Evolutionary conservation across 768 basidiomycete species (phyloP), one percentile per base, ranked within the genome.

Genomic region (Omphalotus guepiniiformis): DNA sequence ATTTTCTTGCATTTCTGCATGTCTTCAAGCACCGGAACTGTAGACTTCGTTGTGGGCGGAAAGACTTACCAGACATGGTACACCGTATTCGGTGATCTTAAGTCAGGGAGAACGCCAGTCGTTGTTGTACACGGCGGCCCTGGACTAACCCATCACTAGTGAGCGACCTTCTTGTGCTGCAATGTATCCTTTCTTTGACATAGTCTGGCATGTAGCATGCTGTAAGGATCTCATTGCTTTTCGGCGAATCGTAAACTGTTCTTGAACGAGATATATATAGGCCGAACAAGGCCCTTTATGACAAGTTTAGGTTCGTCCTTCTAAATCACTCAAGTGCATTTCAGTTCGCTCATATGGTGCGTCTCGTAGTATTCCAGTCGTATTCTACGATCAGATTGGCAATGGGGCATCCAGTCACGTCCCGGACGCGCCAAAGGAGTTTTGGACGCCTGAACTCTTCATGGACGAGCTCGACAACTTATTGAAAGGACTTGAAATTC

Each of bases 331-430:
- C n/a, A n/a, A n/a, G n/a, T n/a, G n/a, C n/a, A n/a, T n/a, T n/a
- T n/a, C n/a, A n/a, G n/a, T n/a, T n/a, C n/a, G n/a, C n/a, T n/a
- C n/a, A n/a, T n/a, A n/a, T n/a, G n/a, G n/a, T n/a, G n/a, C n/a
- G n/a, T n/a, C n/a, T n/a, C n/a, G n/a, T n/a, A 39, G 52, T 26
- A 75, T 74, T 38, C 77, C 78, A 9, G 66, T 81, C 53, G 54
- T 83, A 32, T 54, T 79, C 39, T 81, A 82, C 60, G 77, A 79
- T 55, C 80, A 82, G 54, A 48, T 82, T 38, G n/a, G n/a, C n/a
- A n/a, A n/a, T n/a, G n/a, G n/a, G n/a, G 80, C 79, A 6, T 69
- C 61, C 47, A 78, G 78, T 7, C 78, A 79, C 52, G 63, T 80
- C 16, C 72, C 58, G 6, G 74, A 79, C 50, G 79, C 75, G 53